Evolutionary conservation across 164 flowering plant species (phyloP).

Genomic region (Sextonia rubra): DNA sequence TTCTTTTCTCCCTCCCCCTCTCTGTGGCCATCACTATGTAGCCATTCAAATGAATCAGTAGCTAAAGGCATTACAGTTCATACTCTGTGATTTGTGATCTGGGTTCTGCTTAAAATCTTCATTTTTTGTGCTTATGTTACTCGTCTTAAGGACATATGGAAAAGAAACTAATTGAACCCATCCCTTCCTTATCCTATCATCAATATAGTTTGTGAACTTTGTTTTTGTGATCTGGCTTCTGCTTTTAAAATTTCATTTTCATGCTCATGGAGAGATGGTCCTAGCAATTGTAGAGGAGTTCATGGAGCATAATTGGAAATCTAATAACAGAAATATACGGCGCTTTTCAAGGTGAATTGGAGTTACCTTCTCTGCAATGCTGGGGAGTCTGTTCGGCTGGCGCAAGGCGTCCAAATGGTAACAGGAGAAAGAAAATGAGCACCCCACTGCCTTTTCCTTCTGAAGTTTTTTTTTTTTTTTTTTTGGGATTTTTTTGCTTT

Average conservation of each 20-base stretch:
- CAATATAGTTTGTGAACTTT: no score
- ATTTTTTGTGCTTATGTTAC: neutral
- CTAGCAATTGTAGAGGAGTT: neutral
- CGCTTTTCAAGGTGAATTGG: neutral
- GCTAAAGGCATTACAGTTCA: neutral
- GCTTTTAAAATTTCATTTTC: no score
- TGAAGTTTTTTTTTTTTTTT: no score
- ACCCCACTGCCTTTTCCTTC: neutral
- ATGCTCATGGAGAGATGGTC: neutral
- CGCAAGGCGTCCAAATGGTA: slow-evolving; percentile 14
- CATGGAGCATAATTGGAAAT: neutral
- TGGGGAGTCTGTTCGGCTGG: slow-evolving; percentile 14
- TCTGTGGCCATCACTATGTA: neutral
- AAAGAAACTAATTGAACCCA: neutral
- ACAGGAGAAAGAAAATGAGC: neutral
- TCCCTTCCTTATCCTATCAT: neutral
- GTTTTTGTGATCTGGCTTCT: no score
- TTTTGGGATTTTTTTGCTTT: neutral
- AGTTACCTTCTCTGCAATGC: slow-evolving; percentile 2
- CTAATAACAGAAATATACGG: neutral
- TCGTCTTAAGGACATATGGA: neutral
- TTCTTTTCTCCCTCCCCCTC: no score
- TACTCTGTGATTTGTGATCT: neutral
- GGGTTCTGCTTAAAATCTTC: neutral
- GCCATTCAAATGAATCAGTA: neutral